Evolutionary conservation across 1,284 basidiomycete genomes (phyloP).

Genomic region (Irpex rosettiformis): DNA sequence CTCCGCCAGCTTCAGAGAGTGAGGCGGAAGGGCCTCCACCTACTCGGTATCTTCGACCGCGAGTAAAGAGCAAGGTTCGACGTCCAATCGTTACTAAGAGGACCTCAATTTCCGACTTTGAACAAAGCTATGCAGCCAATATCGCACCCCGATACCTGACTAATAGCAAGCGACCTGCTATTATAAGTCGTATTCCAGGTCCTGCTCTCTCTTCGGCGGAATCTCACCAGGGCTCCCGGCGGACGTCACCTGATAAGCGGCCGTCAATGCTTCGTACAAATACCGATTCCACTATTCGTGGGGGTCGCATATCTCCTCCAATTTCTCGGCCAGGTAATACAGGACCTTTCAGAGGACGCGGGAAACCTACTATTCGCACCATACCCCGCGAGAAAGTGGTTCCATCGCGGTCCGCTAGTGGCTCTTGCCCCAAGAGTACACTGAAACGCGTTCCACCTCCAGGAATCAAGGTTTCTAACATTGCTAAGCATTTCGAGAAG

Average conservation of each 20-base stretch:
- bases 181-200: constrained; percentile 48
- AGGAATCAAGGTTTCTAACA: constrained; percentile 68
- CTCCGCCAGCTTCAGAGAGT: constrained; percentile 59
- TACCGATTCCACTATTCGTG: constrained; percentile 35
- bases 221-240: constrained; percentile 59
- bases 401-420: constrained; percentile 40
- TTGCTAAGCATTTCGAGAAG: constrained; percentile 76
- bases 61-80: constrained; percentile 44
- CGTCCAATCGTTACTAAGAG: constrained; percentile 46
- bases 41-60: constrained; percentile 27
- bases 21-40: constrained; percentile 55
- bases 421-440: constrained; percentile 41
- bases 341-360: constrained; percentile 25
- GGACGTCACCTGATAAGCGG: constrained; percentile 71
- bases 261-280: constrained; percentile 27
- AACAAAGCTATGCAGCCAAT: constrained; percentile 87
- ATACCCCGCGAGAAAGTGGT: constrained; percentile 45
- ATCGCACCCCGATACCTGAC: constrained; percentile 70
- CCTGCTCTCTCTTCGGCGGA: constrained; percentile 46
- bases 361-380: constrained; percentile 39
- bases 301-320: constrained; percentile 43
- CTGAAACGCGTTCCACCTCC: constrained; percentile 48
- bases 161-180: constrained; percentile 42
- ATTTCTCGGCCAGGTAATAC: constrained; percentile 18
- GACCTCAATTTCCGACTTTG: constrained; percentile 78